A percentile compares a stretch with the other conserved stretches of the same genome.
Conservation (phyloP, 1,284 basidiomycete genomes). For the Kwoniella shivajii region DNA sequence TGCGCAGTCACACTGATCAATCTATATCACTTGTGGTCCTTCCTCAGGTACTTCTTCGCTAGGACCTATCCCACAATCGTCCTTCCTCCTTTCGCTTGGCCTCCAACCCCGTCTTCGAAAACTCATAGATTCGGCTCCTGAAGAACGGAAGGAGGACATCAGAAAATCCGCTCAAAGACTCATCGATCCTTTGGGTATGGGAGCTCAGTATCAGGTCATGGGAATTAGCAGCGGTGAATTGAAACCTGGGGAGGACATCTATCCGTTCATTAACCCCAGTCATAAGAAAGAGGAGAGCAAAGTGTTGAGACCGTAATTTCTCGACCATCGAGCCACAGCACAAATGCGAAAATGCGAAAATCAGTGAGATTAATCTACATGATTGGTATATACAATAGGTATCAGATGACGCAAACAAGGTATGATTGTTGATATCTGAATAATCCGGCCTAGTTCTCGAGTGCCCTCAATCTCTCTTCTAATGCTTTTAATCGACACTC, state of each 20-base stretch:
- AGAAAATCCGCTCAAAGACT: constrained; percentile 57
- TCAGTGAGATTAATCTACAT: neutral
- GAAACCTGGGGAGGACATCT: constrained; percentile 39
- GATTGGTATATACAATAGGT: neutral
- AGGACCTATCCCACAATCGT: constrained; percentile 69
- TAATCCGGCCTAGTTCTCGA: constrained; percentile 14
- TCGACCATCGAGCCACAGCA: no score
- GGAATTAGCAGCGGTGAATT: constrained; percentile 48
- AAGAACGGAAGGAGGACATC: constrained; percentile 58
- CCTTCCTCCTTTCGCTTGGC: constrained; percentile 73
- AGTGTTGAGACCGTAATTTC: constrained; percentile 13
- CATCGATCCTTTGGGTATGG: constrained; percentile 61
- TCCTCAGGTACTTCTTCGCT: constrained; percentile 56
- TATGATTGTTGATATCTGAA: no score
- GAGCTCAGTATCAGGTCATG: constrained; percentile 61
- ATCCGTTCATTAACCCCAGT: constrained; percentile 48
- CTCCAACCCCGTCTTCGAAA: constrained; percentile 64
- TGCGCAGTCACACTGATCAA: no score
- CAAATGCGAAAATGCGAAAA: no score
- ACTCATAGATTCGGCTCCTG: constrained; percentile 59
- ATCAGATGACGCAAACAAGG: neutral
- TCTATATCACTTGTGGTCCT: no score
- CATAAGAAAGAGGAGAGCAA: constrained; percentile 12
- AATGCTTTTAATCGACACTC: constrained; percentile 61
- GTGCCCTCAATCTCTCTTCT: constrained; percentile 53